These are phyloP conservation scores for Aphanocladium album DNA, from an alignment of 2,329 filamentous ascomycete genomes.

Conservation along the genomic window DNA sequence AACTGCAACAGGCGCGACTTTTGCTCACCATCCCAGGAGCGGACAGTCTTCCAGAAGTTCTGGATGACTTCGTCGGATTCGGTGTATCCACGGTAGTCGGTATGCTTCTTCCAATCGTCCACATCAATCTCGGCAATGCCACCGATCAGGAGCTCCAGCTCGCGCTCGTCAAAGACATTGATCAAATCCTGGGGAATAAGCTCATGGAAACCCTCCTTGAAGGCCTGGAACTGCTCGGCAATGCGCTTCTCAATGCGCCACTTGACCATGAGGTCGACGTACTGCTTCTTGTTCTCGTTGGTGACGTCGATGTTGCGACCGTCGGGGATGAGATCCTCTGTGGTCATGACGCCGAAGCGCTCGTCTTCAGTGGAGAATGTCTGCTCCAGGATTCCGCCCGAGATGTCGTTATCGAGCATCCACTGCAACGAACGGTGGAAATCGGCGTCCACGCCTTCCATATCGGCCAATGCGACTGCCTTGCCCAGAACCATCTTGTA, in stretches of 20 bases:
- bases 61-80: constrained; percentile 96
- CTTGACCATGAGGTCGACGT: constrained; percentile 96
- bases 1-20: constrained; percentile 96
- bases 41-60: constrained; percentile 98
- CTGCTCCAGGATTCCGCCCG: constrained; percentile 84
- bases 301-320: constrained; percentile 93
- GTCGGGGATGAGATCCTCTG: constrained; percentile 86
- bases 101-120: constrained; percentile 99
- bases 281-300: constrained; percentile 98
- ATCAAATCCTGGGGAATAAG: constrained; percentile 93
- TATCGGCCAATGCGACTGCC: constrained; percentile 84
- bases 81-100: constrained; percentile 96
- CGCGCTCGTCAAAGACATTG: constrained; percentile 97
- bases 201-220: constrained; percentile 96
- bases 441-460: constrained; percentile 98
- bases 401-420: constrained; percentile 97
- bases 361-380: constrained; percentile 98
- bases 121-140: constrained; percentile 99
- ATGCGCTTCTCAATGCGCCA: constrained; percentile 99
- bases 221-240: constrained; percentile 96
- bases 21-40: constrained; percentile 96
- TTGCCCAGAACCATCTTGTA: constrained; percentile 99
- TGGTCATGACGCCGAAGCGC: constrained; percentile 88
- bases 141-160: constrained; percentile 91
- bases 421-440: constrained; percentile 95